phyloP scores from a whole-genome alignment of 441 rosid species.

The Bocquillonia castaneifolia region DNA sequence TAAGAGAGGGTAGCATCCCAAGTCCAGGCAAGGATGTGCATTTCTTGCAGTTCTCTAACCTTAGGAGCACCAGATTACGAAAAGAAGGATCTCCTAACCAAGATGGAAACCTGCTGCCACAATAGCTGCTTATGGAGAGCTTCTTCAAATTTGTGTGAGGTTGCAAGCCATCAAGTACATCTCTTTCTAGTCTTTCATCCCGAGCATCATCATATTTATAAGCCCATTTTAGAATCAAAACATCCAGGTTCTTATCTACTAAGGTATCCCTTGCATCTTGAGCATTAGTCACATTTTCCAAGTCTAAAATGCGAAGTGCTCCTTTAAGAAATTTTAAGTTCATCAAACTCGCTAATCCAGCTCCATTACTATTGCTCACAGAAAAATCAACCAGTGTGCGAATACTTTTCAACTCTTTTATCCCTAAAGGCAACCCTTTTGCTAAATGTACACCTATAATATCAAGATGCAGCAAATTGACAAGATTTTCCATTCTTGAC shows the following conservation, averaged over 20 bases:
- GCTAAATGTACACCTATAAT: background rate
- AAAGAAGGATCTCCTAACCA: conserved; percentile 14
- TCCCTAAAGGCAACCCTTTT: conserved; percentile 13
- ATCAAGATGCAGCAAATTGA: conserved; percentile 8
- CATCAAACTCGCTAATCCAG: background rate
- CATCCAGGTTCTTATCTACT: background rate
- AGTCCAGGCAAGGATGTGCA: conserved; percentile 33
- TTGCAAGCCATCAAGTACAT: background rate
- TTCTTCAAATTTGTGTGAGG: background rate
- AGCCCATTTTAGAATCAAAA: conserved; percentile 1
- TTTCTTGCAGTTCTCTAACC: conserved; percentile 23
- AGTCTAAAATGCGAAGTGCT: background rate
- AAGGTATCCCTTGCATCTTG: background rate
- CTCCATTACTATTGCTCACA: background rate
- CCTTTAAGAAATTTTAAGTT: background rate
- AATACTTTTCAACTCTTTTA: conserved; percentile 10
- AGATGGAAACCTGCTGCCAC: background rate
- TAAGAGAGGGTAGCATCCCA: conserved; percentile 28
- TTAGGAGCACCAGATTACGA: conserved; percentile 20
- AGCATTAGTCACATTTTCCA: conserved; percentile 8
- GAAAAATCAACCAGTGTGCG: background rate
- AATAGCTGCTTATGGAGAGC: background rate
- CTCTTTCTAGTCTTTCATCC: background rate
- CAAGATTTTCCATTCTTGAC: background rate
- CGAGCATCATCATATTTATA: background rate